Percentiles rank a stretch among this genome's conserved stretches.
Evolutionary conservation across 2,329 filamentous ascomycete genomes (phyloP).

Genomic region (Macrophomina phaseolina): DNA sequence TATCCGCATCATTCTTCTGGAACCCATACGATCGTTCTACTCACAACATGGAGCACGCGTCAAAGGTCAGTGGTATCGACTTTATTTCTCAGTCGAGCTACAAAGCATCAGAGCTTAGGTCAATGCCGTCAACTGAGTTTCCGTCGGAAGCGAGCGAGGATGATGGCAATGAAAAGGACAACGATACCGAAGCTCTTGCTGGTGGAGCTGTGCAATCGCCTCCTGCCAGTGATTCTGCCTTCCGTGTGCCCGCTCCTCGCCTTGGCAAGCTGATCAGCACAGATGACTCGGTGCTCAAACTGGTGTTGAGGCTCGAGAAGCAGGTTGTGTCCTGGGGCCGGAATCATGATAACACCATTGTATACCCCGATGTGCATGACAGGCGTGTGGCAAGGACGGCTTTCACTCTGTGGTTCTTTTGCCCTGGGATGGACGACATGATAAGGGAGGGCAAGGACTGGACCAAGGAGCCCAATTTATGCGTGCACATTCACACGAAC

Average conservation of each 20-base stretch:
- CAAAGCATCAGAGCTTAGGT: slow-evolving; percentile 15
- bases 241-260: slow-evolving; percentile 47
- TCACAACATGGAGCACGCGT: slow-evolving; percentile 54
- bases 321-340: slow-evolving; percentile 81
- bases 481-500: slow-evolving; percentile 81
- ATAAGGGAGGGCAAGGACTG: slow-evolving; percentile 58
- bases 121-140: slow-evolving; percentile 13
- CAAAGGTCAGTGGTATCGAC: slow-evolving; percentile 52
- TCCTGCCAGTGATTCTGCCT: slow-evolving; percentile 27
- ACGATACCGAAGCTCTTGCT: neutral
- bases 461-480: slow-evolving; percentile 60
- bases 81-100: slow-evolving; percentile 39
- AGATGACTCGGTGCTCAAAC: slow-evolving; percentile 68
- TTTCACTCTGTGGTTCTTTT: slow-evolving; percentile 78
- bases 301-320: slow-evolving; percentile 66
- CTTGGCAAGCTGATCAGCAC: slow-evolving; percentile 72
- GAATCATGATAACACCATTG: slow-evolving; percentile 68
- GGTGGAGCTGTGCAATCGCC: slow-evolving; percentile 18
- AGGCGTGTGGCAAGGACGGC: slow-evolving; percentile 80
- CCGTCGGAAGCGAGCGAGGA: slow-evolving; percentile 22
- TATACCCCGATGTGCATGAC: slow-evolving; percentile 68
- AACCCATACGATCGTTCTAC: slow-evolving; percentile 51
- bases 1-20: slow-evolving; percentile 53
- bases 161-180: slow-evolving; percentile 9
- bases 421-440: slow-evolving; percentile 67